Percentiles rank a stretch among this genome's conserved stretches.
Evolutionary conservation across 2,329 filamentous ascomycete genomes (phyloP).

Genomic region (Cadophora malorum): DNA sequence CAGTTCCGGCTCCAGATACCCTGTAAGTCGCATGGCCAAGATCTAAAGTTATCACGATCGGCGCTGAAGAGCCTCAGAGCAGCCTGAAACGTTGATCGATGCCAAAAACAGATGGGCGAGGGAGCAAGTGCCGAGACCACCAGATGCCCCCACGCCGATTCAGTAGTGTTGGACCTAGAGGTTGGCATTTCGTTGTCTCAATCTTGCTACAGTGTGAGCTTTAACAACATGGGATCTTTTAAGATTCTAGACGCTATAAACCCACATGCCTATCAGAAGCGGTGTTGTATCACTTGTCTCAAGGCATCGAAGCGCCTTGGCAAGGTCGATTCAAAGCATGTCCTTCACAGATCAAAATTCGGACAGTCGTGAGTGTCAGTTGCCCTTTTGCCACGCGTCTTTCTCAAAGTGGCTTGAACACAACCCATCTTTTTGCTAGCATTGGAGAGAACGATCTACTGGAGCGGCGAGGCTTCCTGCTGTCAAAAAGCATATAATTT

Average conservation of each 20-base stretch:
- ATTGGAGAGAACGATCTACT: background rate
- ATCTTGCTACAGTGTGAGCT: background rate
- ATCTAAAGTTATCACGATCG: background rate
- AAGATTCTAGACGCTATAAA: background rate
- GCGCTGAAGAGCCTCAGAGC: background rate
- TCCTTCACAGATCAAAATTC: background rate
- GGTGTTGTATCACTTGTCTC: too few species aligned
- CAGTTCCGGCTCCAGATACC: background rate
- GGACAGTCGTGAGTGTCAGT: background rate
- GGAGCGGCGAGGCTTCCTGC: background rate
- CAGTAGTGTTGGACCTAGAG: background rate
- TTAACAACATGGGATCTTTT: too few species aligned
- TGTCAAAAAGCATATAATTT: background rate
- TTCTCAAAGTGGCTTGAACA: background rate
- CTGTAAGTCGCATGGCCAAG: background rate
- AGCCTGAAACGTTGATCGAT: background rate
- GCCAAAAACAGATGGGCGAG: constrained; percentile 2
- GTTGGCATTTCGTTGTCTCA: background rate
- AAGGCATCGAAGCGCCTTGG: background rate
- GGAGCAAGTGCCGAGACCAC: background rate
- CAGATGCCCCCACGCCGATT: background rate
- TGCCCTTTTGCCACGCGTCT: background rate
- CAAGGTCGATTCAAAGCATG: background rate
- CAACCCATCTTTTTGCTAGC: background rate
- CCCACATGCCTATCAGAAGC: background rate